Evolutionary conservation across 1,139 yeast genomes (phyloP).

Genomic region (Taiozyma sp.): DNA sequence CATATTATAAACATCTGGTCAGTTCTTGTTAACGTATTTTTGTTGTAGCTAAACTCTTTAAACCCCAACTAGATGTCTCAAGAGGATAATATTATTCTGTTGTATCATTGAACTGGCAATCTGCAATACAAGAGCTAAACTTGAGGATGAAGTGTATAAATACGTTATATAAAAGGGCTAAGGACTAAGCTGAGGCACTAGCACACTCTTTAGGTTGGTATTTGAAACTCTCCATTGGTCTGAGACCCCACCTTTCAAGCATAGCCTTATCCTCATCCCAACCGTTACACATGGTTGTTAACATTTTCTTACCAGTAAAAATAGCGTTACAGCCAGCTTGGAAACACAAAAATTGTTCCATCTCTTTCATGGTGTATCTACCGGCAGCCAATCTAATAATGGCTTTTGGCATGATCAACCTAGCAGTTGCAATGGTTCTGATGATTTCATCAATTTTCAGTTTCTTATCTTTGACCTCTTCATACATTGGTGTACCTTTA

Average conservation of each 20-base stretch:
- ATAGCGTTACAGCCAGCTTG: slow-evolving; percentile 79
- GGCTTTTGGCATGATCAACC: slow-evolving; percentile 66
- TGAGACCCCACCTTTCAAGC: slow-evolving; percentile 66
- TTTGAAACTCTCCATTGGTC: slow-evolving; percentile 56
- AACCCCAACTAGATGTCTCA: too few species aligned
- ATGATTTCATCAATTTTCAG: slow-evolving; percentile 56
- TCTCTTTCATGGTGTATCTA: slow-evolving; percentile 72
- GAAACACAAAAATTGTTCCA: slow-evolving; percentile 70
- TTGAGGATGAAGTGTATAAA: neutral
- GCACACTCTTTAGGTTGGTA: slow-evolving; percentile 8
- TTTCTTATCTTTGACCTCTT: slow-evolving; percentile 42
- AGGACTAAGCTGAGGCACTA: neutral
- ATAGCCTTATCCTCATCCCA: slow-evolving; percentile 77
- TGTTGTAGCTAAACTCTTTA: too few species aligned
- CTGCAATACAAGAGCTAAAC: slow-evolving; percentile 32
- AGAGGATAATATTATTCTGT: too few species aligned
- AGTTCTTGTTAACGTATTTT: too few species aligned
- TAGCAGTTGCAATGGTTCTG: slow-evolving; percentile 70
- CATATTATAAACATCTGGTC: too few species aligned
- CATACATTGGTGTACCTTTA: slow-evolving; percentile 71
- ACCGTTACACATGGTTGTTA: slow-evolving; percentile 78
- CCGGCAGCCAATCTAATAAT: slow-evolving; percentile 79
- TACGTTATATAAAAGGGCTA: neutral
- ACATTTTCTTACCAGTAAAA: slow-evolving; percentile 76
- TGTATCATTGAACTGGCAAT: slow-evolving; percentile 26